Conservation (phyloP, 106 monocot genomes). For the Vanilla planifolia region DNA sequence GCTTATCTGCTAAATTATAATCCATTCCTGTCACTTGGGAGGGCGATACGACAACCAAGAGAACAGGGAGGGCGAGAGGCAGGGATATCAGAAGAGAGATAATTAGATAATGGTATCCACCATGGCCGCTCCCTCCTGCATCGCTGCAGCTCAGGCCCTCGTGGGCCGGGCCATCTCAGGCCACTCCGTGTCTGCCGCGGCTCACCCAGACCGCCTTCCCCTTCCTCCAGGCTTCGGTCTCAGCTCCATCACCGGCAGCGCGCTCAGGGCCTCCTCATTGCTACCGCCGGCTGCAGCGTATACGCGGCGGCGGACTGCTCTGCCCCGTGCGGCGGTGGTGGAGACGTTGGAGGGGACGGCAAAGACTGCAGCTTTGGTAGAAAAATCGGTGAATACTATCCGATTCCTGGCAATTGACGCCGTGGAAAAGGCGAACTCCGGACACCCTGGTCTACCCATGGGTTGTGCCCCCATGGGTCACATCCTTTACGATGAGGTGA, state of each 20-base stretch:
- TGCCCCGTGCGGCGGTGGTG: conserved; percentile 40
- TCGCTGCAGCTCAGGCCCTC: conserved; percentile 34
- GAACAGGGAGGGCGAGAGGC: too few species aligned
- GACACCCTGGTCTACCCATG: conserved; percentile 95
- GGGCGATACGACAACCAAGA: too few species aligned
- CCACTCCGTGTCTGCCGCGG: conserved; percentile 12
- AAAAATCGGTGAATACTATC: conserved; percentile 93
- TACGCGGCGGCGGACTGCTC: not conserved
- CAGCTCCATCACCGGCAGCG: conserved; percentile 20
- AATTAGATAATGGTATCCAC: too few species aligned
- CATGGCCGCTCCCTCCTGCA: conserved; percentile 50
- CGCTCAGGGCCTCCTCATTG: conserved; percentile 5
- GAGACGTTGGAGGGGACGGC: conserved; percentile 45
- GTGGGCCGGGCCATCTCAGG: conserved; percentile 30
- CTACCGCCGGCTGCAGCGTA: not conserved
- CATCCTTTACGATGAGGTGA: conserved; percentile 86
- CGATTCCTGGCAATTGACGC: conserved; percentile 86
- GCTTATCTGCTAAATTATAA: too few species aligned
- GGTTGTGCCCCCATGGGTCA: conserved; percentile 95
- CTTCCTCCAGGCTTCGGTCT: conserved; percentile 30
- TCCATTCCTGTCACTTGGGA: too few species aligned
- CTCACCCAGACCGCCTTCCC: conserved; percentile 22
- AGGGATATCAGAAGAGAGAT: too few species aligned
- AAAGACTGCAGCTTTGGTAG: conserved; percentile 47
- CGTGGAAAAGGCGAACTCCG: conserved; percentile 97